Base-by-base conservation (phyloP, 78 protist species). In the Tieghemostelium lacteum region DNA sequence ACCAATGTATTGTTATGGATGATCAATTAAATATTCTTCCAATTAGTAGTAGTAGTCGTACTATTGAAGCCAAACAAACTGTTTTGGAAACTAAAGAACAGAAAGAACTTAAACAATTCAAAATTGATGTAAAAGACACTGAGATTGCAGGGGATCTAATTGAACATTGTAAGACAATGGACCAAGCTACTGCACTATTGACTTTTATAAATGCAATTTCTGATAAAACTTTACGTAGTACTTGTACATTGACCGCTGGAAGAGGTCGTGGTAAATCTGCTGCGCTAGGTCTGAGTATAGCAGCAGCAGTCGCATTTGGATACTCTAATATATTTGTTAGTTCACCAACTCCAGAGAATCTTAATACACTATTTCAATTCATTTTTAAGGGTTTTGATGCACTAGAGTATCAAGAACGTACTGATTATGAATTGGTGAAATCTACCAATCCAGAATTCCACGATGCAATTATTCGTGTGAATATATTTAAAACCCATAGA, bases 191-290 rank as follows among this genome's bases (percentile, higher is more conserved):
- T 14, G 88, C 98, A 4, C 40, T 98, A 1, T 89, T 98, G 24
- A 60, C 78, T 19, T 93, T 98, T 22, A 70, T 96, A 36, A 98
- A 98, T 66, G 98, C 98, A 29, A 85, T 98, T 31, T 76, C 97
- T 0, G 98, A 98, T 31, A 96, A 97, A 61, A 93, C 98, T 2
- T 95, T 96, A 19, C 64, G 97, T 31, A 64, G 93, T 20, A 98
- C 99, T 1, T 97, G 97, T 0, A 72, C 99, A 10, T 73, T 99
- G 58, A 98, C 99, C 0, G 99, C 99, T 0, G 98, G 94, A 8
- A 87, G 99, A 28, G 99, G 99, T 0, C 89, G 99, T 6, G 99
- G 99, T 22, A 99, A 99, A 89, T 95, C 98, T 0, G 99, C 99
- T 0, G 97, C 99, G 14, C 80, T 99, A 26, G 99, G 99, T 20